phyloP scores from a whole-genome alignment of 441 rosid genomes.

The Bruguiera hainesii region DNA sequence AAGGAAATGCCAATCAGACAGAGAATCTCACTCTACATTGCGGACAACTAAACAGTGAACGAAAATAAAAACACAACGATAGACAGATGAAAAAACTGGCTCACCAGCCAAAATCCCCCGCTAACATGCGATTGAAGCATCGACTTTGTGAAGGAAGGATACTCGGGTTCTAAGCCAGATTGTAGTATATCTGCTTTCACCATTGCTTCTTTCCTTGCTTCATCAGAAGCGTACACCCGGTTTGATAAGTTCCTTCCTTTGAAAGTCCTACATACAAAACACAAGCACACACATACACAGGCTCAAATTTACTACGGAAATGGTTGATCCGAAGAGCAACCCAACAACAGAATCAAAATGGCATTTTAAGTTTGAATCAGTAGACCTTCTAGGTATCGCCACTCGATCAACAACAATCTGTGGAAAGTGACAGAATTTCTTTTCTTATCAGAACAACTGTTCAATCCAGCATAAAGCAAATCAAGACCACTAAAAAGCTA shows the following conservation, averaged over 20 bases:
- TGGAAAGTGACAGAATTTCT: neutral
- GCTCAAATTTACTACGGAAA: neutral
- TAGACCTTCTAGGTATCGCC: conserved; percentile 44
- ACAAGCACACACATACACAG: neutral
- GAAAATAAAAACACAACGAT: no score
- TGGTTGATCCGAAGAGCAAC: neutral
- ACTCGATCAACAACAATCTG: conserved; percentile 39
- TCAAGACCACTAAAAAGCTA: neutral
- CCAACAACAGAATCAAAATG: neutral
- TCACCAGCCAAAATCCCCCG: conserved; percentile 84
- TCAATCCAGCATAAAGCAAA: conserved; percentile 5
- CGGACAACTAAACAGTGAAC: no score
- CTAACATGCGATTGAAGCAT: conserved; percentile 76
- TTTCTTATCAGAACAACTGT: neutral
- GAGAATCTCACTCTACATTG: no score
- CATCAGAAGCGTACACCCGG: conserved; percentile 53
- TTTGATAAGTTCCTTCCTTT: conserved; percentile 44
- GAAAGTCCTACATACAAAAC: conserved; percentile 30
- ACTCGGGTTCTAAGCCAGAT: conserved; percentile 32
- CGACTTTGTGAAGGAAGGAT: conserved; percentile 49
- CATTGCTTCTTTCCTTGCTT: conserved; percentile 45
- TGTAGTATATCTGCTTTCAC: conserved; percentile 60
- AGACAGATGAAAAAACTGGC: neutral
- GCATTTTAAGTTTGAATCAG: neutral
- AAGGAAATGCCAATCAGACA: neutral